These are phyloP conservation scores for Sinapis alba DNA, from an alignment of 441 rosid species.

Conservation along the genomic window DNA sequence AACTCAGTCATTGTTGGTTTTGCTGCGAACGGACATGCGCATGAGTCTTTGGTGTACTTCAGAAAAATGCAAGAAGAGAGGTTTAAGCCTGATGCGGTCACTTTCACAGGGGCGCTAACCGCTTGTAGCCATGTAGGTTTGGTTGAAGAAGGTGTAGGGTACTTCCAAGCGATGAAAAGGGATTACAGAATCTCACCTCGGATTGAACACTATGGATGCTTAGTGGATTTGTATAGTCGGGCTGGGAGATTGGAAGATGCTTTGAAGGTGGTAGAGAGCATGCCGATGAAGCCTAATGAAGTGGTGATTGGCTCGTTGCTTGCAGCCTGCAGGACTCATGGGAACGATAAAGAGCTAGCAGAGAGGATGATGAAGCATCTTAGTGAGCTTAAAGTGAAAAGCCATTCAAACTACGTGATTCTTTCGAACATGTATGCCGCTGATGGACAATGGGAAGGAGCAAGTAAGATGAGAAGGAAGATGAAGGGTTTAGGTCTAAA, in stretches of 20 bases:
- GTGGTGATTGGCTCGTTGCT: constrained; percentile 71
- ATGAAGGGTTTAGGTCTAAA: constrained; percentile 76
- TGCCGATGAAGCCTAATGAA: constrained; percentile 81
- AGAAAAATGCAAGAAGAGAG: constrained; percentile 64
- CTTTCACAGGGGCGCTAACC: constrained; percentile 78
- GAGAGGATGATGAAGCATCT: constrained; percentile 57
- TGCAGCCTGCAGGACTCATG: constrained; percentile 62
- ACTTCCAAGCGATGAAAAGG: constrained; percentile 57
- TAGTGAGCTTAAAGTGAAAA: constrained; percentile 47
- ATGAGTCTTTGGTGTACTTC: constrained; percentile 66
- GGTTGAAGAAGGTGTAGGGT: constrained; percentile 58
- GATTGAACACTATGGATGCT: constrained; percentile 84
- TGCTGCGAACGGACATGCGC: constrained; percentile 65
- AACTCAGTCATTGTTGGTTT: constrained; percentile 73
- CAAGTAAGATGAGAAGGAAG: constrained; percentile 61
- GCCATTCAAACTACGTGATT: constrained; percentile 70
- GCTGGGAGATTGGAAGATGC: constrained; percentile 83
- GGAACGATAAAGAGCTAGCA: constrained; percentile 58
- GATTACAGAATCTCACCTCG: constrained; percentile 55
- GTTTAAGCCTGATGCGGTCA: constrained; percentile 65
- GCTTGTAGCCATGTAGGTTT: constrained; percentile 85
- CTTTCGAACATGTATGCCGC: constrained; percentile 75
- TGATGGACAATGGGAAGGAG: constrained; percentile 73
- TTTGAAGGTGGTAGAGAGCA: constrained; percentile 49
- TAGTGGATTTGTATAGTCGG: constrained; percentile 85